phyloP scores from a whole-genome alignment of 495 filamentous ascomycete species.

The Daldinia decipiens region DNA sequence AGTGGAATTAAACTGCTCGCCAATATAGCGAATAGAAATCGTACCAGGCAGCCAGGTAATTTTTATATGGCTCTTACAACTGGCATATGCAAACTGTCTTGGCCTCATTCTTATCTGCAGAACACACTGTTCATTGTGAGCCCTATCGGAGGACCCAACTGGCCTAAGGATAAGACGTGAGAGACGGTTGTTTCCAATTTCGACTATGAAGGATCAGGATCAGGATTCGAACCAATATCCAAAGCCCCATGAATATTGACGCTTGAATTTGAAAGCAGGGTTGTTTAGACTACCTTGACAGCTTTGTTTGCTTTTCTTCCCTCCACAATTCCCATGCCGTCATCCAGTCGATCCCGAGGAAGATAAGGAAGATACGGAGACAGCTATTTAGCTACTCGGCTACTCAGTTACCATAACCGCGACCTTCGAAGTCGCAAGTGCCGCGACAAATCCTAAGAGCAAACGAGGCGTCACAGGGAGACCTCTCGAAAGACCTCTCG shows the following conservation, averaged over 20 bases:
- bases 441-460: background rate
- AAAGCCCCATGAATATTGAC: background rate
- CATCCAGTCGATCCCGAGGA: conserved; percentile 24
- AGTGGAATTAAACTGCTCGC: too few relatives aligned
- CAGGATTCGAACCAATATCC: conserved; percentile 31
- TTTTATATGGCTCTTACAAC: background rate
- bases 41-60: conserved; percentile 11
- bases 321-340: conserved; percentile 30
- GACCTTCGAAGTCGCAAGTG: background rate
- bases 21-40: conserved; percentile 19
- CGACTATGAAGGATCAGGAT: conserved; percentile 14
- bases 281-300: conserved; percentile 5
- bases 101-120: conserved; percentile 29
- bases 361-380: conserved; percentile 8
- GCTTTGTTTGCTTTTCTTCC: conserved; percentile 30
- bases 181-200: conserved; percentile 14
- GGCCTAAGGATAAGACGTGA: conserved; percentile 10
- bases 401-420: background rate
- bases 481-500: too few relatives aligned
- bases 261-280: conserved; percentile 10
- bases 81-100: conserved; percentile 28
- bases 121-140: conserved; percentile 32
- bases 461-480: conserved; percentile 21
- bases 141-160: conserved; percentile 32
- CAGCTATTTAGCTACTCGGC: background rate